These are phyloP conservation scores for Coleophoma eucalyptorum DNA, from an alignment of 2,329 filamentous ascomycete genomes.

Conservation along the genomic window DNA sequence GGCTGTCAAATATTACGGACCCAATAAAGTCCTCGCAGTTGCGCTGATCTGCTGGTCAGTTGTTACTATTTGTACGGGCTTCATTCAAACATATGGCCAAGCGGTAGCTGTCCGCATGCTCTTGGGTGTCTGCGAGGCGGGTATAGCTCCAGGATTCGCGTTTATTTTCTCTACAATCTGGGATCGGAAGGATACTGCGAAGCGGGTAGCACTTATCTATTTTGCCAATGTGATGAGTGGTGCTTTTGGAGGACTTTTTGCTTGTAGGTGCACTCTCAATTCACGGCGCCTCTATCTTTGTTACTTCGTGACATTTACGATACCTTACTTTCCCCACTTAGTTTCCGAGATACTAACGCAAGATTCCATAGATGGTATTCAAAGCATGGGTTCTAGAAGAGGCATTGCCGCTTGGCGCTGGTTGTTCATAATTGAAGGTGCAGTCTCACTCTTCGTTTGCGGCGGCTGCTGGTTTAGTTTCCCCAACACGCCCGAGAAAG, in stretches of 20 bases:
- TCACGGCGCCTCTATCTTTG: no score
- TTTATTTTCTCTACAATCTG: slow-evolving; percentile 27
- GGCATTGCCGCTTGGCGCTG: slow-evolving; percentile 26
- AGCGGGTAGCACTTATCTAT: slow-evolving; percentile 24
- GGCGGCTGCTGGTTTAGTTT: slow-evolving; percentile 17
- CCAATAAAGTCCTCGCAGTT: slow-evolving; percentile 6
- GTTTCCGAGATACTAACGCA: no score
- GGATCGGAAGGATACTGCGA: slow-evolving; percentile 18
- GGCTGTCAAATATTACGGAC: slow-evolving; percentile 9
- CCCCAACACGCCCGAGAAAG: slow-evolving; percentile 20
- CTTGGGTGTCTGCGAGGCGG: slow-evolving; percentile 23
- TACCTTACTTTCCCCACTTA: no score
- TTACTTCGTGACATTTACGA: no score
- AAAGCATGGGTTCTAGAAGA: slow-evolving; percentile 26
- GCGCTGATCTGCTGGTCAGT: slow-evolving; percentile 16
- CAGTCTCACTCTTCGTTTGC: slow-evolving; percentile 19
- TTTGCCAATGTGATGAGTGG: slow-evolving; percentile 29
- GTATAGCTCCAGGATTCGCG: slow-evolving; percentile 21
- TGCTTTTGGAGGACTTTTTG: slow-evolving; percentile 48
- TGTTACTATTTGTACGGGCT: slow-evolving; percentile 25
- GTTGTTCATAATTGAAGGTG: slow-evolving; percentile 20
- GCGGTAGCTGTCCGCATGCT: slow-evolving; percentile 24
- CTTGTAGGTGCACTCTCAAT: slow-evolving; percentile 25
- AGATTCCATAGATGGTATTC: slow-evolving; percentile 30
- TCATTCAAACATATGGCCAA: slow-evolving; percentile 25